These are phyloP conservation scores for Tricholoma saponaceum DNA, from an alignment of 768 basidiomycete genomes.

Conservation along the genomic window DNA sequence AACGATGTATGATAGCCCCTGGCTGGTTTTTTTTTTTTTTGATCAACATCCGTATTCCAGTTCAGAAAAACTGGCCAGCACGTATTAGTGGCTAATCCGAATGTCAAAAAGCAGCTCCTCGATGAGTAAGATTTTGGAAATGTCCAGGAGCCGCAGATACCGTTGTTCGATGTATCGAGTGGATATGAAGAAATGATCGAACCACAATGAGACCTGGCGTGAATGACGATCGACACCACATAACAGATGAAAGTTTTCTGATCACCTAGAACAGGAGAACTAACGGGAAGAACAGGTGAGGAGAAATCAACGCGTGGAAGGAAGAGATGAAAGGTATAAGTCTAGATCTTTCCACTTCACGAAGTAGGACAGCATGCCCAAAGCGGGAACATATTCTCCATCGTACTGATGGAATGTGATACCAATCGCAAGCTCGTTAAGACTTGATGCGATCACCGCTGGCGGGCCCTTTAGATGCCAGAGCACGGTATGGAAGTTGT, in stretches of 20 bases:
- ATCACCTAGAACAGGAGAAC: too few relatives aligned
- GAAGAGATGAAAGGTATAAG: too few relatives aligned
- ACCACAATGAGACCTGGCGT: neutral
- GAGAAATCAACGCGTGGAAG: too few relatives aligned
- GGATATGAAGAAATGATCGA: neutral
- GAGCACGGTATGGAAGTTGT: too few relatives aligned
- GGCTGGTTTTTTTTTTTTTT: neutral
- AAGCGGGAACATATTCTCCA: too few relatives aligned
- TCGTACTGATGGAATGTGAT: too few relatives aligned
- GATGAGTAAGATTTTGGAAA: neutral
- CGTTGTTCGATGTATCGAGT: constrained; percentile 1
- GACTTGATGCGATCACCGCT: too few relatives aligned
- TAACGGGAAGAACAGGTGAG: too few relatives aligned
- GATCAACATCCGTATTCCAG: neutral
- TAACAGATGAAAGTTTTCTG: neutral
- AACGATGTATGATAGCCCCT: constrained; percentile 1
- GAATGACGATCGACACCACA: neutral
- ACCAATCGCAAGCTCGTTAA: too few relatives aligned
- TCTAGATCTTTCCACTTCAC: too few relatives aligned
- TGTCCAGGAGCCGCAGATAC: constrained; percentile 1
- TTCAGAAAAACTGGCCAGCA: neutral
- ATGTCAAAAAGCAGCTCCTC: neutral
- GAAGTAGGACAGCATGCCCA: too few relatives aligned
- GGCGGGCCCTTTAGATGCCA: too few relatives aligned
- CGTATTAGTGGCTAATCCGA: neutral